phyloP scores from a whole-genome alignment of 2,329 filamentous ascomycete genomes.

The Nannizziopsis arthrosporioides region DNA sequence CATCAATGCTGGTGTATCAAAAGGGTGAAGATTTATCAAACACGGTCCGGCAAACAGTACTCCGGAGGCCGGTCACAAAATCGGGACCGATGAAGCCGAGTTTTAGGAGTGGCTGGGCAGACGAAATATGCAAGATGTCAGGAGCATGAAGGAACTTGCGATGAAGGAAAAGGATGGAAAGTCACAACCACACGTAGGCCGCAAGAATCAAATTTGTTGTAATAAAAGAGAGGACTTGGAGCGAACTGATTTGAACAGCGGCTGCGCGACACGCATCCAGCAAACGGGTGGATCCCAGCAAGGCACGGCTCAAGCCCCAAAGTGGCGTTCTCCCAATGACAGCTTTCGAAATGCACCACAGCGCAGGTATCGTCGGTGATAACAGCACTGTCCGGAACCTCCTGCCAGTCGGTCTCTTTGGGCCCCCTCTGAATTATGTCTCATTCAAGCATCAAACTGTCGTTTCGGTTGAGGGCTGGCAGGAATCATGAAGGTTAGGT shows the following conservation, averaged over 20 bases:
- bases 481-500: background rate
- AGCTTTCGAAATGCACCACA: too few relatives aligned
- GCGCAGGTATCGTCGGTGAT: too few relatives aligned
- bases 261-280: background rate
- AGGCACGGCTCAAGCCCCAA: too few relatives aligned
- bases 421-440: too few relatives aligned
- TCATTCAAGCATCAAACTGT: background rate
- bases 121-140: background rate
- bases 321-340: too few relatives aligned
- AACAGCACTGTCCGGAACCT: too few relatives aligned
- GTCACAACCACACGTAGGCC: background rate
- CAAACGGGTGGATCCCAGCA: background rate
- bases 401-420: too few relatives aligned
- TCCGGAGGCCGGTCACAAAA: background rate
- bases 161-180: background rate
- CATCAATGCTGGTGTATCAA: background rate
- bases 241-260: background rate
- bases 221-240: background rate
- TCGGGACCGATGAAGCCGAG: background rate
- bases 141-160: background rate
- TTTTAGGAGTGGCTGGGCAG: background rate
- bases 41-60: too few relatives aligned
- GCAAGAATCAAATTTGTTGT: background rate
- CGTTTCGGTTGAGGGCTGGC: background rate
- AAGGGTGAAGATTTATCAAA: background rate